Base-by-base conservation (phyloP, 371 early-diverging fungal genomes). In the Mortierella sp. region DNA sequence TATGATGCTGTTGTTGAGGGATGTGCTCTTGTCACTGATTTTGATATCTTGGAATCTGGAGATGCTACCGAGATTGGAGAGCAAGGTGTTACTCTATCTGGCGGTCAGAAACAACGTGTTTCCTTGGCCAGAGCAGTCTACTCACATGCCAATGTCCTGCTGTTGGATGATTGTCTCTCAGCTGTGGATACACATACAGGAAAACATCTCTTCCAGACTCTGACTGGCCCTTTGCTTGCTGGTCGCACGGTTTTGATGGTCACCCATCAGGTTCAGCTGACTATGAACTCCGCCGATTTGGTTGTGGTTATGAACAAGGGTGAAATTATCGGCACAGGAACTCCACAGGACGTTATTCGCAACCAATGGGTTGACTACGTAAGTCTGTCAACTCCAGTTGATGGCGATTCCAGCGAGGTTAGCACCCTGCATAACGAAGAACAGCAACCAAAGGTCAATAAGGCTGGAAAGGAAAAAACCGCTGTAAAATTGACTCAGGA, bases 61-160 rank as follows among this genome's bases (percentile, higher is more conserved):
- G 98, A 98, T 77, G 66, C 84, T 76, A 98, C 98, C 0, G 96
- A 97, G 85, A 92, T 97, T 74, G 98, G 98, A 37, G 97, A 97
- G 76, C 92, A 92, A 45, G 94, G 94, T 16, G 90, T 94, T 45
- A 91, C 93, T 2, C 76, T 94, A n/a, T 91, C 91, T 1, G 94
- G 94, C 63, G 94, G 94, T 40, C 94, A 93, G 76, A 93, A 93
- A 75, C 94, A 94, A 64, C 92, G 94, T 67, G 92, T 96, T 14
- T 86, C 93, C 0, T 83, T 96, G 32, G 97, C 97, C 0, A 86
- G 96, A 45, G 96, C 96, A 28, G 91, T 95, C 20, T 96, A 96
- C 78, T 90, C 92, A 64, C 80, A 88, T 35, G 91, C 94, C 61
- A 90, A 89, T 39, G 88, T 88, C 63, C 83, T 96, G 32, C 77